phyloP scores from a whole-genome alignment of 2,329 filamentous ascomycete species.

The Paracamarosporium sp. region DNA sequence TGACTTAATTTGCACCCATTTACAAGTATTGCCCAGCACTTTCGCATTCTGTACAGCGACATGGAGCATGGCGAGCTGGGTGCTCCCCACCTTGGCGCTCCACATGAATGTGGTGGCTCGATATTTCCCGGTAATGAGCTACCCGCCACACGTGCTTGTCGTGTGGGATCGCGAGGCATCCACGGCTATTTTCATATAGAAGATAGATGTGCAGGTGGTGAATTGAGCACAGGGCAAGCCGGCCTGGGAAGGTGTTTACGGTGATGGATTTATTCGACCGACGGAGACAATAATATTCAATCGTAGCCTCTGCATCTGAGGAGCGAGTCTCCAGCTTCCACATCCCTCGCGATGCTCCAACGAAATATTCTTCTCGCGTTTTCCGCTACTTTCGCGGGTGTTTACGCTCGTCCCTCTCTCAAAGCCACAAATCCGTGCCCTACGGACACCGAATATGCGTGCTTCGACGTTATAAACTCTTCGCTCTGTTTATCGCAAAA shows the following conservation, averaged over 20 bases:
- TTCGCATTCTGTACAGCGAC: background rate
- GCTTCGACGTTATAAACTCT: slow-evolving; percentile 23
- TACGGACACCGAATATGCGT: slow-evolving; percentile 18
- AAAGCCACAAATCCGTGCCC: slow-evolving; percentile 17
- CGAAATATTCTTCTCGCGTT: background rate
- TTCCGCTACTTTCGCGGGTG: background rate
- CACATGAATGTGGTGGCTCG: slow-evolving; percentile 1
- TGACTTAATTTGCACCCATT: slow-evolving; percentile 7
- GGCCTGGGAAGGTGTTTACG: slow-evolving; percentile 2
- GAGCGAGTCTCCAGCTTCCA: background rate
- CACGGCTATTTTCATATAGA: slow-evolving; percentile 3
- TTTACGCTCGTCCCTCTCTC: slow-evolving; percentile 4
- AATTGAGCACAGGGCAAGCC: background rate
- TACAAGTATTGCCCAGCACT: slow-evolving; percentile 12
- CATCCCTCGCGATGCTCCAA: background rate
- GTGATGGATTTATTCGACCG: background rate
- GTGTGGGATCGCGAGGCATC: background rate
- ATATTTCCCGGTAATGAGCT: slow-evolving; percentile 1
- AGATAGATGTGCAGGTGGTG: background rate
- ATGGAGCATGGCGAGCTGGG: background rate
- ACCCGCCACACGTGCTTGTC: background rate
- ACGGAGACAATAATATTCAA: background rate
- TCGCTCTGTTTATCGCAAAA: slow-evolving; percentile 18
- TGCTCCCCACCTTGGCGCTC: slow-evolving; percentile 6
- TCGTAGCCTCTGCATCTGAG: background rate